phyloP scores from a whole-genome alignment of 371 early-diverging fungal species.

The Phascolomyces articulosus region DNA sequence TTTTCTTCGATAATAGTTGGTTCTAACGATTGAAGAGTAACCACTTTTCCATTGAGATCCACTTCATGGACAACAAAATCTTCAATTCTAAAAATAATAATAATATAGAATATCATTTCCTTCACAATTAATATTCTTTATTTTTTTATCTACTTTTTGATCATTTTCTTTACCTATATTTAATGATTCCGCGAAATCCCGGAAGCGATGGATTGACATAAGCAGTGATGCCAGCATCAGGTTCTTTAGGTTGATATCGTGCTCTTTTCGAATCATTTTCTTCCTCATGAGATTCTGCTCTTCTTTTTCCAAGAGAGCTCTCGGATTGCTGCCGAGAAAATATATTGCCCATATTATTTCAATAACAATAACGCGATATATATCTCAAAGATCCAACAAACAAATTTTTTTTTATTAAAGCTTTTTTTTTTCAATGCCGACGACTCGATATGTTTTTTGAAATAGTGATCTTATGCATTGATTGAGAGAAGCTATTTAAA shows the following conservation, averaged over 20 bases:
- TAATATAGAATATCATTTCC: neutral
- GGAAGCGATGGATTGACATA: slow-evolving; percentile 65
- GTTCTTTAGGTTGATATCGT: slow-evolving; percentile 46
- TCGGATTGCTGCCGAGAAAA: slow-evolving; percentile 19
- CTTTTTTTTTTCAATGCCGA: no score
- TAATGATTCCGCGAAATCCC: slow-evolving; percentile 77
- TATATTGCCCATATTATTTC: slow-evolving; percentile 25
- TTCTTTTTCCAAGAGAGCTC: slow-evolving; percentile 13
- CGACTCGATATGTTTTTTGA: no score
- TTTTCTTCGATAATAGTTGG: slow-evolving; percentile 26
- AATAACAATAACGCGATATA: neutral
- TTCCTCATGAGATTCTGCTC: slow-evolving; percentile 10
- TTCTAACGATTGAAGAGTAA: slow-evolving; percentile 60
- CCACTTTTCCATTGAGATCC: slow-evolving; percentile 71
- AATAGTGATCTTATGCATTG: no score
- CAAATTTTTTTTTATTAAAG: neutral
- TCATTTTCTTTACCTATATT: slow-evolving; percentile 66
- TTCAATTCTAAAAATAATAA: slow-evolving; percentile 13
- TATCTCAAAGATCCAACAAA: neutral
- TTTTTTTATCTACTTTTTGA: neutral
- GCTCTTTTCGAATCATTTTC: slow-evolving; percentile 15
- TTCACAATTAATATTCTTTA: no score
- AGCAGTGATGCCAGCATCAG: slow-evolving; percentile 77
- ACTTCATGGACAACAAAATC: slow-evolving; percentile 98
- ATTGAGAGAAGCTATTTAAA: no score